Percentiles rank a stretch among this genome's conserved stretches.
Evolutionary conservation across 2,329 filamentous ascomycete genomes (phyloP).

Genomic region (Metarhizium guizhouense): DNA sequence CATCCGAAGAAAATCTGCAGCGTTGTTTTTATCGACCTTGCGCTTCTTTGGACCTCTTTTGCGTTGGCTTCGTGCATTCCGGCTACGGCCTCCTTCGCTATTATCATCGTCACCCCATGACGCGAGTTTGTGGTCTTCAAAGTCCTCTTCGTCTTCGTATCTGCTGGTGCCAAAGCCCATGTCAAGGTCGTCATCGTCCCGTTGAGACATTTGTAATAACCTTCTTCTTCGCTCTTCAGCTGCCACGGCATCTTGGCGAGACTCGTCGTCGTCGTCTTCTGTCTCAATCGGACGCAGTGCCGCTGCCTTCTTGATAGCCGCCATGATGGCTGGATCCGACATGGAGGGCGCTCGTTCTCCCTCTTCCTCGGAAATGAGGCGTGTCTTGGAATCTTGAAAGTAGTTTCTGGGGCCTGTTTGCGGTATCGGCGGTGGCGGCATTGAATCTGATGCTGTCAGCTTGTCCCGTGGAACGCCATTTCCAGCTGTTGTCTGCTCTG

Average conservation of each 20-base stretch:
- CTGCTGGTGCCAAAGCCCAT: slow-evolving; percentile 87
- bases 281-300: slow-evolving; percentile 43
- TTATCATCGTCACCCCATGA: slow-evolving; percentile 52
- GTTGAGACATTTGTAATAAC: slow-evolving; percentile 64
- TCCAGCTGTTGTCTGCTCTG: not conserved
- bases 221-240: slow-evolving; percentile 62
- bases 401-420: slow-evolving; percentile 44
- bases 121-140: slow-evolving; percentile 59
- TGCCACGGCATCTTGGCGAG: slow-evolving; percentile 34
- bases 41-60: slow-evolving; percentile 67
- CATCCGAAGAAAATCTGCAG: slow-evolving; percentile 69
- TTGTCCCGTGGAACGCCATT: slow-evolving; percentile 7
- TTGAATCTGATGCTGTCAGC: slow-evolving; percentile 16
- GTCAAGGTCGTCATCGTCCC: slow-evolving; percentile 86
- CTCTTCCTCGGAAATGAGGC: slow-evolving; percentile 42
- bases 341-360: slow-evolving; percentile 43
- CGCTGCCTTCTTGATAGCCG: slow-evolving; percentile 78
- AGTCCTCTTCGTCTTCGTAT: slow-evolving; percentile 80
- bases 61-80: slow-evolving; percentile 44
- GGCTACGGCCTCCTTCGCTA: slow-evolving; percentile 29
- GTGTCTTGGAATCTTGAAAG: slow-evolving; percentile 50
- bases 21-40: slow-evolving; percentile 71
- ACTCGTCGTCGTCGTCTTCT: slow-evolving; percentile 29
- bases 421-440: slow-evolving; percentile 39
- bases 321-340: slow-evolving; percentile 69